Conservation (phyloP, 2,329 filamentous ascomycete species). For the Arthroderma uncinatum region DNA sequence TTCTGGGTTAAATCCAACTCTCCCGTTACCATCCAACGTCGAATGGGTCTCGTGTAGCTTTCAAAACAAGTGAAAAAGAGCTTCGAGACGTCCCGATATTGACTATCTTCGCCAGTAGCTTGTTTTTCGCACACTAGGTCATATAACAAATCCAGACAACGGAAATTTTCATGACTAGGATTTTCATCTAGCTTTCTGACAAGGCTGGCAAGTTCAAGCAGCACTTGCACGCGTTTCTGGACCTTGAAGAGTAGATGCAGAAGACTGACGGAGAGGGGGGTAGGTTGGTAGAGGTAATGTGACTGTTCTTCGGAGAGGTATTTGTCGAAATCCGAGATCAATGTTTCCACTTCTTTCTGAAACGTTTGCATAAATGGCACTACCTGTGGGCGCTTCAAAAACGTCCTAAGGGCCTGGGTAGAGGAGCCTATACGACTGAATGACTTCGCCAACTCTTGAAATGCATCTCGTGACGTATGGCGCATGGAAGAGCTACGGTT, state of each 20-base stretch:
- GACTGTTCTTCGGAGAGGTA: conserved; percentile 50
- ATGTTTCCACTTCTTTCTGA: conserved; percentile 49
- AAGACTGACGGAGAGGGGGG: conserved; percentile 54
- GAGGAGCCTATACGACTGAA: conserved; percentile 41
- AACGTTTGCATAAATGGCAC: conserved; percentile 60
- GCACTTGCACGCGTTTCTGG: conserved; percentile 41
- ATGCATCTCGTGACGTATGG: conserved; percentile 25
- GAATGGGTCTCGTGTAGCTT: conserved; percentile 69
- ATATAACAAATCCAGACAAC: conserved; percentile 69
- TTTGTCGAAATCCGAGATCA: conserved; percentile 49
- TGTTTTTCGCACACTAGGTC: conserved; percentile 59
- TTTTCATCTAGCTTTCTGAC: conserved; percentile 45
- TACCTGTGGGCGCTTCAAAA: conserved; percentile 36
- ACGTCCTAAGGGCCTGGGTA: conserved; percentile 40
- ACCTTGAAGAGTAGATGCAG: conserved; percentile 51
- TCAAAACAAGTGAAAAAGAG: conserved; percentile 74
- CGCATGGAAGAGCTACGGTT: conserved; percentile 28
- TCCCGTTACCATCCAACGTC: conserved; percentile 74
- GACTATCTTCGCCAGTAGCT: conserved; percentile 50
- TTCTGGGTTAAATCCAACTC: conserved; percentile 50
- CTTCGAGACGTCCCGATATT: conserved; percentile 53
- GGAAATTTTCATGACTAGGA: conserved; percentile 45
- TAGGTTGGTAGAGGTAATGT: conserved; percentile 44
- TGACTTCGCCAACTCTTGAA: conserved; percentile 28
- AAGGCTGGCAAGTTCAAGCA: conserved; percentile 51